Conservation (phyloP, 495 filamentous ascomycete species). For the Hypoxylon trugodes region DNA sequence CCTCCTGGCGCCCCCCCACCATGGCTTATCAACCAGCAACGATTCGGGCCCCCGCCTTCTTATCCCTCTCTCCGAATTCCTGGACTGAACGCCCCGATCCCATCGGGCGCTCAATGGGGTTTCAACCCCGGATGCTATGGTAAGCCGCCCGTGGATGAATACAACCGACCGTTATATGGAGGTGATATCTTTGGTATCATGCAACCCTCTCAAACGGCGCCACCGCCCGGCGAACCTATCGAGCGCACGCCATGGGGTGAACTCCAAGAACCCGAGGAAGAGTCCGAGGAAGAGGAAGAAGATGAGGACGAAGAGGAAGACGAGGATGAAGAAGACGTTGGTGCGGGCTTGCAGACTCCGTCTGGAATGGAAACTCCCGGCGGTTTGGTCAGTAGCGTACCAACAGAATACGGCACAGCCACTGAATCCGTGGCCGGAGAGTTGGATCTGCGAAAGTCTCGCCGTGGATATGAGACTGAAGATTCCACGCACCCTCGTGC, state of each 20-base stretch:
- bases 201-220: slow-evolving; percentile 64
- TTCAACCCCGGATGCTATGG: slow-evolving; percentile 96
- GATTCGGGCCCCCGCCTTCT: slow-evolving; percentile 89
- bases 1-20: slow-evolving; percentile 92
- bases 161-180: slow-evolving; percentile 87
- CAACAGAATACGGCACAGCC: slow-evolving; percentile 75
- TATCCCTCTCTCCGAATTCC: slow-evolving; percentile 94
- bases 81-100: slow-evolving; percentile 93
- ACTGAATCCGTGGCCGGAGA: slow-evolving; percentile 80
- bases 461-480: slow-evolving; percentile 87
- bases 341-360: slow-evolving; percentile 74
- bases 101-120: slow-evolving; percentile 93
- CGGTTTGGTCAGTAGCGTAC: slow-evolving; percentile 80
- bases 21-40: slow-evolving; percentile 96
- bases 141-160: slow-evolving; percentile 93
- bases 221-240: slow-evolving; percentile 77
- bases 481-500: slow-evolving; percentile 75
- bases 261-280: slow-evolving; percentile 83
- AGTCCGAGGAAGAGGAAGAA: slow-evolving; percentile 81
- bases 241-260: slow-evolving; percentile 94
- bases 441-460: slow-evolving; percentile 89
- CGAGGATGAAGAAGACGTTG: slow-evolving; percentile 75
- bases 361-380: slow-evolving; percentile 83
- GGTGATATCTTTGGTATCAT: slow-evolving; percentile 92
- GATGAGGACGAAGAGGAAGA: slow-evolving; percentile 72